phyloP scores from a whole-genome alignment of 2,329 filamentous ascomycete genomes.

The Claviceps sp. region DNA sequence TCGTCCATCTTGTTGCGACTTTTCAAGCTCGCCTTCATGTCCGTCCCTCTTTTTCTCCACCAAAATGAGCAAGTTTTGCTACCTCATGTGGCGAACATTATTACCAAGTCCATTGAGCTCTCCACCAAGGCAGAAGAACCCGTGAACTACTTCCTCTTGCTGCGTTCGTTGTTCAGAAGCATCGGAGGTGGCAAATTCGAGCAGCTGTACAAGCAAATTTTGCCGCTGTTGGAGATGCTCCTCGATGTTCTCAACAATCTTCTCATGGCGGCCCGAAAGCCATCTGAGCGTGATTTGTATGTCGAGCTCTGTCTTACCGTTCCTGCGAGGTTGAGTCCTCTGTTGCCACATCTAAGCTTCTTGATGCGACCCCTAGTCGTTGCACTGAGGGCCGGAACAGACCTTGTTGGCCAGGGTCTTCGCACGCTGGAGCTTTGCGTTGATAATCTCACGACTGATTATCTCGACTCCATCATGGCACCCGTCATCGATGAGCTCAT shows the following conservation, averaged over 20 bases:
- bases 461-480: slow-evolving; percentile 96
- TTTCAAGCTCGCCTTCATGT: slow-evolving; percentile 99
- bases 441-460: slow-evolving; percentile 94
- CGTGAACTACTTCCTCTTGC: slow-evolving; percentile 93
- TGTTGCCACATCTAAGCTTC: slow-evolving; percentile 89
- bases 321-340: slow-evolving; percentile 81
- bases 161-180: slow-evolving; percentile 85
- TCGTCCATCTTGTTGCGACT: slow-evolving; percentile 84
- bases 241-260: slow-evolving; percentile 94
- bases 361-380: slow-evolving; percentile 97
- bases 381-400: slow-evolving; percentile 76
- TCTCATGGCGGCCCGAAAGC: slow-evolving; percentile 77
- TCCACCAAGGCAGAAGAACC: slow-evolving; percentile 93
- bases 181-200: slow-evolving; percentile 97
- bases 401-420: slow-evolving; percentile 87
- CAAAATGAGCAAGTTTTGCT: slow-evolving; percentile 94
- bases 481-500: slow-evolving; percentile 98
- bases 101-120: slow-evolving; percentile 91
- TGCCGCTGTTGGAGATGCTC: slow-evolving; percentile 92
- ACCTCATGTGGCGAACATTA: slow-evolving; percentile 92
- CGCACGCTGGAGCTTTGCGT: slow-evolving; percentile 92
- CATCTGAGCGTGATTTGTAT: slow-evolving; percentile 83
- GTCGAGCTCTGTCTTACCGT: slow-evolving; percentile 96
- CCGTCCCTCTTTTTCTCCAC: slow-evolving; percentile 83
- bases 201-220: slow-evolving; percentile 93